These are phyloP conservation scores for Selenicereus undatus DNA, from an alignment of 148 eudicot genomes.

Conservation along the genomic window DNA sequence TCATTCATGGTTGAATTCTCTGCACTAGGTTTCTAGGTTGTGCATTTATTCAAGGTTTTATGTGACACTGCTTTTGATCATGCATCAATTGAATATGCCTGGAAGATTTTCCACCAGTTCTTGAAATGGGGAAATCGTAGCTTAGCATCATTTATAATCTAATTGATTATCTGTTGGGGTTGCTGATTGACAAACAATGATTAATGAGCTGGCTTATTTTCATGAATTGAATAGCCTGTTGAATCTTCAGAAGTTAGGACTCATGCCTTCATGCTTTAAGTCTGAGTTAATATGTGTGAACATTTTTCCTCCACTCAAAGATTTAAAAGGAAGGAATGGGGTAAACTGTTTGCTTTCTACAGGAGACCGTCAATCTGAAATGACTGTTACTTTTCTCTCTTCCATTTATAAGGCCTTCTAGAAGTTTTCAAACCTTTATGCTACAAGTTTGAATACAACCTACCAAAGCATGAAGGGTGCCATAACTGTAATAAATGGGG, in stretches of 20 bases:
- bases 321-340: not conserved
- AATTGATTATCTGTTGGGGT: no score
- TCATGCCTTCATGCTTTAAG: not conserved
- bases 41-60: no score
- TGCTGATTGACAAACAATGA: not conserved
- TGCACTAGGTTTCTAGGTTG: no score
- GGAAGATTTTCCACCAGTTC: not conserved
- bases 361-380: not conserved
- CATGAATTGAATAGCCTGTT: not conserved
- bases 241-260: not conserved
- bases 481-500: not conserved
- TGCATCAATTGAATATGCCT: not conserved
- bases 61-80: not conserved
- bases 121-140: not conserved
- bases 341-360: not conserved
- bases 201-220: not conserved
- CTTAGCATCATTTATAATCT: not conserved
- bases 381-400: not conserved
- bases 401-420: not conserved
- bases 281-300: no score
- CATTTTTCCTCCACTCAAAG: not conserved
- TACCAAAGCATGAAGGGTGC: not conserved
- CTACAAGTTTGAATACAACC: not conserved
- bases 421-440: not conserved
- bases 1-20: no score